phyloP scores from a whole-genome alignment of 192 early-diverging fungal species.

The Mortierella hygrophila region DNA sequence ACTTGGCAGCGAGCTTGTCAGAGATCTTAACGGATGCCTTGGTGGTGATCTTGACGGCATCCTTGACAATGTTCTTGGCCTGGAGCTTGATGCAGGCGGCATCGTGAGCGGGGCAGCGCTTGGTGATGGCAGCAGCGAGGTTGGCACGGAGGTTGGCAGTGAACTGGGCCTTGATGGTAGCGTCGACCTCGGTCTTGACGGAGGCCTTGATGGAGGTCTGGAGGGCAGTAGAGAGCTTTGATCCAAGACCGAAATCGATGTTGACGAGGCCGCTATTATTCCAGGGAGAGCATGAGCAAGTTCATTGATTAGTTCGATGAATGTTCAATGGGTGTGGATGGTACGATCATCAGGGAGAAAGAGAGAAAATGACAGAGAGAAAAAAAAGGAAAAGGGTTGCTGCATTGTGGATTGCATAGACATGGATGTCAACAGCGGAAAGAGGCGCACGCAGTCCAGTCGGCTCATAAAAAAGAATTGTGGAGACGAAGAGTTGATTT shows the following conservation, averaged over 20 bases:
- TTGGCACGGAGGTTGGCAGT: constrained; percentile 15
- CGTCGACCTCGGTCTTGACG: constrained; percentile 19
- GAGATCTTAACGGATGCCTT: constrained; percentile 31
- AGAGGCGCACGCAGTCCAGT: not conserved
- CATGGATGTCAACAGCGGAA: not conserved
- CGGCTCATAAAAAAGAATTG: not conserved
- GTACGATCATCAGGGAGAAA: not conserved
- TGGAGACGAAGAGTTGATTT: not conserved
- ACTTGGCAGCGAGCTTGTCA: constrained; percentile 17
- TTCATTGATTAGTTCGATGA: not conserved
- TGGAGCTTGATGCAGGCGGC: constrained; percentile 30
- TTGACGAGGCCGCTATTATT: constrained; percentile 18
- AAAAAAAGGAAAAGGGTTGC: not conserved
- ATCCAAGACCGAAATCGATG: constrained; percentile 28
- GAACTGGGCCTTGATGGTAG: constrained; percentile 33
- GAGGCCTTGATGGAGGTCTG: constrained; percentile 27
- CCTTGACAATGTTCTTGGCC: constrained; percentile 39
- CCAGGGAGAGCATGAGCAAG: not conserved
- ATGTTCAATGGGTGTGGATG: not conserved
- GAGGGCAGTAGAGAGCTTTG: constrained; percentile 22
- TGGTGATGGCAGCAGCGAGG: constrained; percentile 31
- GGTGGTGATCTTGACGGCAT: constrained; percentile 33
- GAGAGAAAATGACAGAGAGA: not conserved
- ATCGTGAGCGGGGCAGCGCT: constrained; percentile 29
- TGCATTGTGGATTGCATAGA: not conserved